Evolutionary conservation across 345 rosid species (phyloP).

Genomic region (Excoecaria agallocha): DNA sequence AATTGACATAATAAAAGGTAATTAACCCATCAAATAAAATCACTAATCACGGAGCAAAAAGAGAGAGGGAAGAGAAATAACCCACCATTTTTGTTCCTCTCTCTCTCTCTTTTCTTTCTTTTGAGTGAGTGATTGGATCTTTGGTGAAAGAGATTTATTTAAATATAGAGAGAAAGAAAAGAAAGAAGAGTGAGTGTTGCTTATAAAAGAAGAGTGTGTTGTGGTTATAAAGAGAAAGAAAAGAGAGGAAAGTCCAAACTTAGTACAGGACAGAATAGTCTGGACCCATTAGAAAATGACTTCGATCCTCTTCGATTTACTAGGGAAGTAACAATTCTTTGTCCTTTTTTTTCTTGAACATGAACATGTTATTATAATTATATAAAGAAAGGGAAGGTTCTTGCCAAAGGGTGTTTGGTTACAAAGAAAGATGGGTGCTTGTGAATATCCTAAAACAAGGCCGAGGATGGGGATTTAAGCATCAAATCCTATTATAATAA

Average conservation of each 20-base stretch:
- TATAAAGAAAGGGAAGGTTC: background rate
- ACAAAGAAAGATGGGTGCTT: background rate
- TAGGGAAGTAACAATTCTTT: background rate
- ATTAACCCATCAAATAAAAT: too few relatives aligned
- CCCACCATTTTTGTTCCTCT: slow-evolving; percentile 50
- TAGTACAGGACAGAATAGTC: slow-evolving; percentile 28
- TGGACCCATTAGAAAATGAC: slow-evolving; percentile 46
- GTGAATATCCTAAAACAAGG: slow-evolving; percentile 8
- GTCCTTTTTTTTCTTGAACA: background rate
- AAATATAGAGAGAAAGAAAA: background rate
- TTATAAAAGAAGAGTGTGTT: slow-evolving; percentile 6
- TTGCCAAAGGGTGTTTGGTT: background rate
- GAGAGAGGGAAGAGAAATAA: slow-evolving; percentile 27
- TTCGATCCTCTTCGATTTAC: slow-evolving; percentile 18
- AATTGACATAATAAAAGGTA: background rate
- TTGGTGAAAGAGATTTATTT: background rate
- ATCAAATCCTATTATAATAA: background rate
- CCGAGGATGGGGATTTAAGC: background rate
- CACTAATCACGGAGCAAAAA: background rate
- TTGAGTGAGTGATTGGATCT: slow-evolving; percentile 8
- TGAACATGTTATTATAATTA: slow-evolving; percentile 3
- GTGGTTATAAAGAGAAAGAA: slow-evolving; percentile 27
- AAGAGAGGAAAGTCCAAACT: background rate
- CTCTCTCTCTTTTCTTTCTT: slow-evolving; percentile 3
- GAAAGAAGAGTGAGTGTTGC: background rate